phyloP scores from a whole-genome alignment of 371 early-diverging fungal species.

The Mortierella sp. region DNA sequence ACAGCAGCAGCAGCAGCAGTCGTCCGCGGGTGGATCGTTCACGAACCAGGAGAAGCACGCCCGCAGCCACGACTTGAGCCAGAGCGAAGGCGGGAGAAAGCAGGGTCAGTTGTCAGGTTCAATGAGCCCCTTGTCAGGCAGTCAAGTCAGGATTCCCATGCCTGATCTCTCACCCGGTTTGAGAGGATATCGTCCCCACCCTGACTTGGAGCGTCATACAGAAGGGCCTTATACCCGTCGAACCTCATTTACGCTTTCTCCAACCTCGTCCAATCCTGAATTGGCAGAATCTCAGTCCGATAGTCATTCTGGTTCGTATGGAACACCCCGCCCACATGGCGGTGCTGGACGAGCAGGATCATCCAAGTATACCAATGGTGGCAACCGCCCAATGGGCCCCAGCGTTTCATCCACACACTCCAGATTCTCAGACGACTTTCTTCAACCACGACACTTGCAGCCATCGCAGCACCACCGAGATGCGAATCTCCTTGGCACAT shows the following conservation, averaged over 20 bases:
- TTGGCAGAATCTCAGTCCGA: constrained; percentile 45
- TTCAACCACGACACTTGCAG: no score
- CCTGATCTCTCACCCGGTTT: constrained; percentile 41
- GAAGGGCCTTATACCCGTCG: constrained; percentile 18
- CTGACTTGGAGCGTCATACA: constrained; percentile 15
- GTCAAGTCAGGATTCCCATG: constrained; percentile 39
- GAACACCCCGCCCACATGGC: constrained; percentile 25
- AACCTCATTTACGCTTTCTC: constrained; percentile 47
- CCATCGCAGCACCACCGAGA: constrained; percentile 19
- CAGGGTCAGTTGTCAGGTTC: background rate
- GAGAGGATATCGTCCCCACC: constrained; percentile 23
- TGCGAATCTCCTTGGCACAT: constrained; percentile 40
- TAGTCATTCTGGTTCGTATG: constrained; percentile 51
- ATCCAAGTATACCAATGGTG: constrained; percentile 14
- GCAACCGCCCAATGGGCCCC: constrained; percentile 10
- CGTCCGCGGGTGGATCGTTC: no score
- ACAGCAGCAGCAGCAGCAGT: background rate
- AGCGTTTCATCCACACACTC: constrained; percentile 39
- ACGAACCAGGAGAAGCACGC: no score
- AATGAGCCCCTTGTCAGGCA: background rate
- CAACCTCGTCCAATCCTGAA: constrained; percentile 53
- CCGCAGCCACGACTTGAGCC: no score
- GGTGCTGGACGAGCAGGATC: background rate
- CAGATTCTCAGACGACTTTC: constrained; percentile 29
- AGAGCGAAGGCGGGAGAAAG: constrained; percentile 5